A percentile compares a stretch with the other conserved stretches of the same genome.
phyloP scores from a whole-genome alignment of 768 basidiomycete species.

The Pleurotus tuber-regium region DNA sequence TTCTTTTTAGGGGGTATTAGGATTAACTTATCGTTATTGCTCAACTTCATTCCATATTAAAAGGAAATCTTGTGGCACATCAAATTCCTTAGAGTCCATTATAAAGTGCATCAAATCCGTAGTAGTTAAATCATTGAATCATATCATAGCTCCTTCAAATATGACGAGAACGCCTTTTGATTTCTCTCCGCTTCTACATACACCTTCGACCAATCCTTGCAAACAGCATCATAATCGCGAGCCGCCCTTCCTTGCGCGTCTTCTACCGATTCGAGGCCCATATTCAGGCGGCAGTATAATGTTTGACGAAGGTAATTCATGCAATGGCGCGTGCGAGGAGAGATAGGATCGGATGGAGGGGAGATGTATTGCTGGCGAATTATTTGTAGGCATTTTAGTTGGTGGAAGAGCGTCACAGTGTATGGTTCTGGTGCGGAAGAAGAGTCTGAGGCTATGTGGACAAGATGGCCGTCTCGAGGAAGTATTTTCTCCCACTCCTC shows the following conservation, averaged over 20 bases:
- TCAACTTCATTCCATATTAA: too few relatives aligned
- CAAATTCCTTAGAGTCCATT: too few relatives aligned
- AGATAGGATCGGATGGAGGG: neutral
- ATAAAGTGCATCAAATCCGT: too few relatives aligned
- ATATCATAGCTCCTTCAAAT: slow-evolving; percentile 2
- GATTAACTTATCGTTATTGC: too few relatives aligned
- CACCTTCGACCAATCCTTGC: slow-evolving; percentile 17
- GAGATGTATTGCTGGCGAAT: slow-evolving; percentile 23
- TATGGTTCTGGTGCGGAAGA: slow-evolving; percentile 17
- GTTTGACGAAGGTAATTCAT: slow-evolving; percentile 31
- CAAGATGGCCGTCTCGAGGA: slow-evolving; percentile 27
- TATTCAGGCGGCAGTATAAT: slow-evolving; percentile 25
- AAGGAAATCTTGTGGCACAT: too few relatives aligned
- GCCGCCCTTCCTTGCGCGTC: slow-evolving; percentile 11
- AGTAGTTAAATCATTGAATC: too few relatives aligned
- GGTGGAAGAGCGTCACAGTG: slow-evolving; percentile 38
- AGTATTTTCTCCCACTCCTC: slow-evolving; percentile 27
- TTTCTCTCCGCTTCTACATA: slow-evolving; percentile 21
- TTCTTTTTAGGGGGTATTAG: too few relatives aligned
- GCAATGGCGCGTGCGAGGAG: slow-evolving; percentile 23
- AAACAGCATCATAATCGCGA: slow-evolving; percentile 17
- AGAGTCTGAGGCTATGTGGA: slow-evolving; percentile 22
- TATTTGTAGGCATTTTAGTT: slow-evolving; percentile 36
- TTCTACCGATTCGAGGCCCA: slow-evolving; percentile 17
- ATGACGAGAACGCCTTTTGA: slow-evolving; percentile 5